Evolutionary conservation across 768 basidiomycete genomes (phyloP).

Genomic region (Russula vinacea): DNA sequence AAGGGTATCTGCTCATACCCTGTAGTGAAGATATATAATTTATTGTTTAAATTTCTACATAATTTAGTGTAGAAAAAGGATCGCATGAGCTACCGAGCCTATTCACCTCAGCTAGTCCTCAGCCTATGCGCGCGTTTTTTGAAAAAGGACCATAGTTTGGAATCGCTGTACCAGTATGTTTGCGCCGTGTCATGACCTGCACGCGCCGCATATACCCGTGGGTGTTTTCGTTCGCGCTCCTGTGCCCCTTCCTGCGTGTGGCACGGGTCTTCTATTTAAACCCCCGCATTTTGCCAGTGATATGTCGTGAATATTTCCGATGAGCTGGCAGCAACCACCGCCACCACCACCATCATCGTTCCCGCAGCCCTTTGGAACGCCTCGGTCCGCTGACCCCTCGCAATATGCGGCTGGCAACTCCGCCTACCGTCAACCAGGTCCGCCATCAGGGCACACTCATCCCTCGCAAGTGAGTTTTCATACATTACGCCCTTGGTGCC

Average conservation of each 20-base stretch:
- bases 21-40: too few relatives aligned
- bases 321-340: background rate
- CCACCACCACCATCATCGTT: background rate
- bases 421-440: too few relatives aligned
- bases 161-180: background rate
- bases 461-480: slow-evolving; percentile 1
- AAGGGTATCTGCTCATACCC: too few relatives aligned
- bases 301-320: background rate
- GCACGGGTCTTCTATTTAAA: background rate
- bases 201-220: background rate
- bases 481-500: background rate
- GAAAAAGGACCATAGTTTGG: too few relatives aligned
- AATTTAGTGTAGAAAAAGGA: too few relatives aligned
- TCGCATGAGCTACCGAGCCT: too few relatives aligned
- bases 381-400: background rate
- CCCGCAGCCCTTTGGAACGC: background rate
- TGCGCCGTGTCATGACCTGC: background rate
- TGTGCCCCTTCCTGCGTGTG: background rate
- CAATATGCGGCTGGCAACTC: background rate
- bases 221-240: background rate
- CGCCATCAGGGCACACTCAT: background rate
- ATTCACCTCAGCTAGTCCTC: too few relatives aligned
- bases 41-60: too few relatives aligned
- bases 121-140: too few relatives aligned
- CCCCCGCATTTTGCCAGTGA: background rate